Conservation (phyloP, 2,329 filamentous ascomycete genomes). For the Sarocladiaceae sp. region DNA sequence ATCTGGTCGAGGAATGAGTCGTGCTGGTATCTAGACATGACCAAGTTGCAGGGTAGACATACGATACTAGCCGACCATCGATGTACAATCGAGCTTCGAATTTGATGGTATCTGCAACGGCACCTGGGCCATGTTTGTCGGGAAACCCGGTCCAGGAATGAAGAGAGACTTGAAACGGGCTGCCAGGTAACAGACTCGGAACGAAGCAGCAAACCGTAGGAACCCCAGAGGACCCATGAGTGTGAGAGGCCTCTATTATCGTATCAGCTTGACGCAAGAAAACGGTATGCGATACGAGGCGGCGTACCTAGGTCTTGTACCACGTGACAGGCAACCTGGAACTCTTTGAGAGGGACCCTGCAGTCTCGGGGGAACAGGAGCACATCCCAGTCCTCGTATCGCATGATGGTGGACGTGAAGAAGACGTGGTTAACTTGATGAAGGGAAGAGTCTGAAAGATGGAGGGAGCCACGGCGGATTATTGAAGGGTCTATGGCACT, state of each 20-base stretch:
- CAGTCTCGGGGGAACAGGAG: conserved; percentile 66
- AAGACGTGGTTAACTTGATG: too few species aligned
- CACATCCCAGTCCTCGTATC: conserved; percentile 82
- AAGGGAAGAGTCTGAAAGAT: neutral
- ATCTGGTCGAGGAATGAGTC: conserved; percentile 30
- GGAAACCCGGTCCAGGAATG: conserved; percentile 62
- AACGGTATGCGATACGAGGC: too few species aligned
- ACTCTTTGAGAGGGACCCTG: conserved; percentile 71
- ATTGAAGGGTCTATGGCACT: too few species aligned
- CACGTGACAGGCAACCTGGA: conserved; percentile 70
- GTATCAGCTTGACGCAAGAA: neutral
- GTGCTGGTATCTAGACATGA: neutral
- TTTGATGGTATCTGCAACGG: conserved; percentile 46
- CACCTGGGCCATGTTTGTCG: conserved; percentile 49
- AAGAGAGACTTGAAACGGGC: conserved; percentile 64
- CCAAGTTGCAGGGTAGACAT: neutral
- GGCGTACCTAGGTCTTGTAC: conserved; percentile 43
- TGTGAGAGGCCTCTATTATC: conserved; percentile 43
- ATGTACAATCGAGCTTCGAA: conserved; percentile 64
- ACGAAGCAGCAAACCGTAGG: conserved; percentile 67
- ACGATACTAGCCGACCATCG: conserved; percentile 61
- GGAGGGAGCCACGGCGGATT: too few species aligned
- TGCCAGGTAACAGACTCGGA: conserved; percentile 52
- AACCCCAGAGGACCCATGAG: conserved; percentile 42
- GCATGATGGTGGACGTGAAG: conserved; percentile 57